Base-by-base conservation (phyloP, 768 basidiomycete species). In the Termitomyces titanicus region DNA sequence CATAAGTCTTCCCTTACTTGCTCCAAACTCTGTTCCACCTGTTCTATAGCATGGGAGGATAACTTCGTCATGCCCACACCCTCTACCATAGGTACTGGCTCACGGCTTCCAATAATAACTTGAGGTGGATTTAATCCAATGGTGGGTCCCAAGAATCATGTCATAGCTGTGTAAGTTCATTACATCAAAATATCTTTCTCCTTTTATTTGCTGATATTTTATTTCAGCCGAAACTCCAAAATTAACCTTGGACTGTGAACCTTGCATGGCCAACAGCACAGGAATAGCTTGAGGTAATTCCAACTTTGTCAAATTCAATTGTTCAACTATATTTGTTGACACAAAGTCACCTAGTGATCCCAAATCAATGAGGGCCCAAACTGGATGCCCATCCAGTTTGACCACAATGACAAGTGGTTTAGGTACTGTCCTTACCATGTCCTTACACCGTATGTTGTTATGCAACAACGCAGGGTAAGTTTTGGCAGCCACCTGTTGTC, bases 91-190 rank as follows among this genome's bases (percentile, higher is more conserved):
- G 33, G 15, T 10, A 12, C 10, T 20, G 42, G 42, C 11, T 24
- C 43, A 2, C 22, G 44, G 31, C 42, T 24, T 3, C 40, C 34
- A 5, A 48, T 22, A 22, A 48, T 13, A 2, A 48, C 35, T 22
- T 33, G 13, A 7, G 47, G 13, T 3, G 47, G 47, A 13, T 48
- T 48, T 18, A 37, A 38, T 10, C 47, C 35, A 8, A 43, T 17
- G 77, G 0, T 71, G 76, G 0, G 74, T 75, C 1, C 77, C 72
- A 0, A 79, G 60, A 2, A 78, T 44, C n/a, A 44, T 18, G 34
- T 53, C 29, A 25, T 53, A 53, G 3, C 25, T 13, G 4, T 12
- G 18, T 17, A 51, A 8, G 29, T 51, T 51, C 37, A 51, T 51
- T 3, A 51, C 51, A n/a, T 51, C 51, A 12, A 51, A 51, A 9